Evolutionary conservation across 83 land plant genomes (phyloP), one percentile per base, ranked within the genome.

Genomic region (Picea engelmannii): DNA sequence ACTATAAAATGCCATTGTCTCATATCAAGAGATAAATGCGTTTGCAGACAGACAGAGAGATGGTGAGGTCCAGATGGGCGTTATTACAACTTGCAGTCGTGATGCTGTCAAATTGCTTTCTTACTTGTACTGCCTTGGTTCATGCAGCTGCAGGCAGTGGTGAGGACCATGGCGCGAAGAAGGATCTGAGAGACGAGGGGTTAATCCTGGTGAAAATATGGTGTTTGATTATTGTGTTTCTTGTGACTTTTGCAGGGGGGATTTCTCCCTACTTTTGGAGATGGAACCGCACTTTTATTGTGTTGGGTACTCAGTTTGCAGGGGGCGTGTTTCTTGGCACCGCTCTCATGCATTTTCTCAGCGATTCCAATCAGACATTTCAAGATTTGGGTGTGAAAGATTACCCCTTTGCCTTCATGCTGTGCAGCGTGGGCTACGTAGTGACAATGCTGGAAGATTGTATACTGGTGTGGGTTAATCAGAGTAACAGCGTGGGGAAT

Each of bases 261-360:
- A 76, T 94, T 3, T 94, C 98, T 60, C 96, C 95, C 27, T 94
- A 92, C 83, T 94, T 92, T 82, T 87, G 68, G 73, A 76, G 95
- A 25, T 96, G 96, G 95, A 89, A 92, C 80, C 86, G 86, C 85
- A 81, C 87, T 80, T 93, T 96, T 62, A 90, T 96, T 2, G 89
- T 91, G 18, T 69, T 96, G 70, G 95, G 98, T 11, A 92, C 93
- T n/a, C 95, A 94, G 80, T 96, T 92, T 78, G 96, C 93, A 15
- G 95, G 91, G n/a, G 93, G 96, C 0, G 95, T 93, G 25, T 95
- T 95, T 85, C 47, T 93, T 66, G 96, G 89, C 40, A 95, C 93
- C 0, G 74, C 93, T 38, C 23, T 93, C 77, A 85, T 93, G 88
- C 98, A 96, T 71, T 96, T 96, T 82, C 82, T 96, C 49, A 83